These are phyloP conservation scores for Suillus lakei DNA, from an alignment of 768 basidiomycete species.

Conservation along the genomic window DNA sequence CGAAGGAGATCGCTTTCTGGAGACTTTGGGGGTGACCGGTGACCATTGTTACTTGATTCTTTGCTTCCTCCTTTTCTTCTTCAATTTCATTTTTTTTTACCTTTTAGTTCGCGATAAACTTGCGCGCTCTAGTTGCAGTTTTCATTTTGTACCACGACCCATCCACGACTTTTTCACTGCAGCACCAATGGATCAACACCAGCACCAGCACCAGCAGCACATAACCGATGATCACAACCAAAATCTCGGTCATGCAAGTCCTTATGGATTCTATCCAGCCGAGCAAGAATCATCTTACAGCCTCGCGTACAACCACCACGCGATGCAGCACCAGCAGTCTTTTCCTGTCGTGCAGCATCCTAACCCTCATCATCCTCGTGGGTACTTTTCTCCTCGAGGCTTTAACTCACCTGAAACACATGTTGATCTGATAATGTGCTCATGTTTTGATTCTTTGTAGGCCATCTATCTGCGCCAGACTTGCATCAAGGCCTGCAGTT, in stretches of 20 bases:
- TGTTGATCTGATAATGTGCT: constrained; percentile 70
- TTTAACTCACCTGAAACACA: constrained; percentile 50
- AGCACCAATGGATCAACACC: constrained; percentile 47
- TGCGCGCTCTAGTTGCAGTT: constrained; percentile 34
- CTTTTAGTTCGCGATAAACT: constrained; percentile 38
- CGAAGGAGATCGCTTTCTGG: constrained; percentile 31
- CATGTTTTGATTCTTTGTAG: constrained; percentile 53
- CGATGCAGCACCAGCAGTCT: constrained; percentile 47
- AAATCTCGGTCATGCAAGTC: constrained; percentile 42
- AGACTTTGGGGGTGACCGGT: constrained; percentile 17
- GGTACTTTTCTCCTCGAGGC: constrained; percentile 53
- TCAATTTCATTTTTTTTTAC: constrained; percentile 39
- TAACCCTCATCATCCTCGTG: constrained; percentile 74
- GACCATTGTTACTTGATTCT: constrained; percentile 35
- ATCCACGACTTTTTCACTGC: constrained; percentile 44
- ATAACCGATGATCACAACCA: constrained; percentile 55
- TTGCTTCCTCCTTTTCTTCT: constrained; percentile 38
- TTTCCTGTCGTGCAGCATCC: constrained; percentile 63
- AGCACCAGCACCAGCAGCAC: constrained; percentile 45
- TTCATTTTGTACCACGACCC: constrained; percentile 41
- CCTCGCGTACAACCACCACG: constrained; percentile 57
- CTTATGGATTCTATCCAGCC: constrained; percentile 56
- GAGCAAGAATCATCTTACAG: constrained; percentile 62
- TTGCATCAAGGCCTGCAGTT: constrained; percentile 69
- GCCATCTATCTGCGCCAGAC: constrained; percentile 67